Percentiles rank a stretch among this genome's conserved stretches.
phyloP scores from a whole-genome alignment of 768 basidiomycete species.

The Lyophyllum shimeji region DNA sequence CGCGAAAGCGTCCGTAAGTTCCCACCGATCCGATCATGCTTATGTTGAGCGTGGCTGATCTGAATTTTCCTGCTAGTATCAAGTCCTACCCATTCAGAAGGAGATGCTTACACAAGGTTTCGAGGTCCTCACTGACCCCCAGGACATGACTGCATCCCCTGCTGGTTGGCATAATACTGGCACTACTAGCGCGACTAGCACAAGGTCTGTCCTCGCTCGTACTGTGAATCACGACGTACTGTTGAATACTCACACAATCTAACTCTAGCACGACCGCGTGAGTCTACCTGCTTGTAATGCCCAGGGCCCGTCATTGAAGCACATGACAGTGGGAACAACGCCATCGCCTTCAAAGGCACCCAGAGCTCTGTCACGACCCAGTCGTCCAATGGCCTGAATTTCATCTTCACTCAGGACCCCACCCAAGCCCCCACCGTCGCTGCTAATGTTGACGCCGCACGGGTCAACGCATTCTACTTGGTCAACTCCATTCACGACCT shows the following conservation, averaged over 20 bases:
- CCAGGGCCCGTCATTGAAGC: not conserved
- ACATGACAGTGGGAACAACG: conserved; percentile 29
- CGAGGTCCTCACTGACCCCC: no score
- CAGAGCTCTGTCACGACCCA: conserved; percentile 27
- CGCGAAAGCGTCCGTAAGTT: conserved; percentile 37
- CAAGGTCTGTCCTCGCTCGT: no score
- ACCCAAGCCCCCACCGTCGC: conserved; percentile 24
- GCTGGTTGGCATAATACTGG: conserved; percentile 32
- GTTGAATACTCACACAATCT: not conserved
- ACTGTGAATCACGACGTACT: no score
- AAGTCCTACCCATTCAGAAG: conserved; percentile 44
- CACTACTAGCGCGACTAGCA: conserved; percentile 18
- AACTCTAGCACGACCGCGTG: conserved; percentile 11
- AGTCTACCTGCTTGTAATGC: not conserved
- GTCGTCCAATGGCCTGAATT: conserved; percentile 37
- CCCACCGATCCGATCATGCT: not conserved
- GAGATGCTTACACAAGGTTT: conserved; percentile 47
- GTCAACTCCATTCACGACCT: conserved; percentile 60
- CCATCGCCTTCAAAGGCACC: conserved; percentile 27
- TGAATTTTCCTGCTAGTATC: conserved; percentile 30
- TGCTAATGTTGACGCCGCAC: conserved; percentile 51
- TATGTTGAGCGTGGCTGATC: not conserved
- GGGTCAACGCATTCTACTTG: conserved; percentile 58
- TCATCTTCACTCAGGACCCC: conserved; percentile 34
- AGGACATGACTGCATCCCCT: no score